A percentile compares a stretch with the other conserved stretches of the same genome.
These are phyloP conservation scores for Aspergillus taichungensis DNA, from an alignment of 495 filamentous ascomycete species.

Conservation along the genomic window DNA sequence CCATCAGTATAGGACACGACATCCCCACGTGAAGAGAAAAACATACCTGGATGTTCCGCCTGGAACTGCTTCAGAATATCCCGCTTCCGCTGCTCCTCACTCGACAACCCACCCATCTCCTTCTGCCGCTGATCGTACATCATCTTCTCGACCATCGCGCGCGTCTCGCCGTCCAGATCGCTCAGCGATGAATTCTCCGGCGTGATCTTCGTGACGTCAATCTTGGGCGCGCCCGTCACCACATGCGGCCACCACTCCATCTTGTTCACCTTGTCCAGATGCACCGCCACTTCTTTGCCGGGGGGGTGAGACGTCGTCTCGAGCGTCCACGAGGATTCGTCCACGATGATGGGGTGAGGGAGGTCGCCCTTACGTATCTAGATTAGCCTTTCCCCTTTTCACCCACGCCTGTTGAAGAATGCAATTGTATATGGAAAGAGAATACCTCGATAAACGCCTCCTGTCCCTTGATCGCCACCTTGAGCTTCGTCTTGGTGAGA, in stretches of 20 bases:
- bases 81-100: constrained; percentile 86
- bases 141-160: constrained; percentile 99
- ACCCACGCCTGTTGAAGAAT: neutral
- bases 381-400: neutral
- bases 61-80: constrained; percentile 92
- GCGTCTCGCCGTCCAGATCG: constrained; percentile 91
- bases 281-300: constrained; percentile 72
- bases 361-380: constrained; percentile 64
- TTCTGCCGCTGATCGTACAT: constrained; percentile 99
- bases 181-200: constrained; percentile 84
- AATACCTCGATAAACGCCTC: constrained; percentile 74
- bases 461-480: constrained; percentile 82
- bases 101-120: constrained; percentile 78
- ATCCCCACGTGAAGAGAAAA: constrained; percentile 1
- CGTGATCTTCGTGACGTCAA: constrained; percentile 90
- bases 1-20: constrained; percentile 4
- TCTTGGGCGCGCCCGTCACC: constrained; percentile 64
- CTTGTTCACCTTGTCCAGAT: constrained; percentile 95
- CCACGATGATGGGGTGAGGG: constrained; percentile 66
- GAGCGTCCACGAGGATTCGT: constrained; percentile 94
- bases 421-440: neutral
- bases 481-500: constrained; percentile 69
- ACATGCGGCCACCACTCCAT: constrained; percentile 98
- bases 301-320: constrained; percentile 50
- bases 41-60: constrained; percentile 78